A percentile compares a stretch with the other conserved stretches of the same genome.
These are phyloP conservation scores for Candida pini DNA, from an alignment of 805 yeast species.

Conservation along the genomic window DNA sequence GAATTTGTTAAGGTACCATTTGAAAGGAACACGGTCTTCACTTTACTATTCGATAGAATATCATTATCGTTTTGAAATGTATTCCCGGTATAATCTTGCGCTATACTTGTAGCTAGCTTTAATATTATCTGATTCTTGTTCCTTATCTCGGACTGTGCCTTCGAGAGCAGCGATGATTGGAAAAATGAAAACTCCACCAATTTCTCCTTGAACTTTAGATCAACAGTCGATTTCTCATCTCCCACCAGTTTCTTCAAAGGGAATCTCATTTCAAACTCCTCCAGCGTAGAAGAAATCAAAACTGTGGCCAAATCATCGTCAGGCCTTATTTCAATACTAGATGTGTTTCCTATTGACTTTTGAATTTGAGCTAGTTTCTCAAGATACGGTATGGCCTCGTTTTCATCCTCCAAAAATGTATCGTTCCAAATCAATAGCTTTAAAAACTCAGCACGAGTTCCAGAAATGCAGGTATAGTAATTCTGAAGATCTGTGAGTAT, in stretches of 20 bases:
- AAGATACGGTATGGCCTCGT: no score
- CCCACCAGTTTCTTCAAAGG: constrained; percentile 3
- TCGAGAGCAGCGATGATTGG: constrained; percentile 8
- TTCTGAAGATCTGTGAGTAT: no score
- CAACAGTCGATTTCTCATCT: neutral
- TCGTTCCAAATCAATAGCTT: no score
- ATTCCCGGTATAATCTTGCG: constrained; percentile 16
- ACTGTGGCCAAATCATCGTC: neutral
- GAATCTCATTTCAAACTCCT: constrained; percentile 10
- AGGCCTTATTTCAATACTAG: neutral
- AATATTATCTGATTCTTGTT: constrained; percentile 18
- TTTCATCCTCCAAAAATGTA: no score
- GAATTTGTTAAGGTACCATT: constrained; percentile 12
- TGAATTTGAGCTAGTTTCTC: no score
- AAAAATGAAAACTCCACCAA: constrained; percentile 8
- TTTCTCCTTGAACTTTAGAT: constrained; percentile 1
- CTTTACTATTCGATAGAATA: constrained; percentile 13
- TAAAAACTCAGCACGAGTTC: no score
- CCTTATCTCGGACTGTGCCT: constrained; percentile 10
- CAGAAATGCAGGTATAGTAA: no score
- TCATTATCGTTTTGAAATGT: constrained; percentile 12
- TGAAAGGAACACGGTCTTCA: constrained; percentile 12
- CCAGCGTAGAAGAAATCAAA: neutral
- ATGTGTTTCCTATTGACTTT: no score
- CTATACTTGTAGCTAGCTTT: constrained; percentile 16